Conservation (phyloP, 164 flowering plant genomes). For the Sextonia rubra region DNA sequence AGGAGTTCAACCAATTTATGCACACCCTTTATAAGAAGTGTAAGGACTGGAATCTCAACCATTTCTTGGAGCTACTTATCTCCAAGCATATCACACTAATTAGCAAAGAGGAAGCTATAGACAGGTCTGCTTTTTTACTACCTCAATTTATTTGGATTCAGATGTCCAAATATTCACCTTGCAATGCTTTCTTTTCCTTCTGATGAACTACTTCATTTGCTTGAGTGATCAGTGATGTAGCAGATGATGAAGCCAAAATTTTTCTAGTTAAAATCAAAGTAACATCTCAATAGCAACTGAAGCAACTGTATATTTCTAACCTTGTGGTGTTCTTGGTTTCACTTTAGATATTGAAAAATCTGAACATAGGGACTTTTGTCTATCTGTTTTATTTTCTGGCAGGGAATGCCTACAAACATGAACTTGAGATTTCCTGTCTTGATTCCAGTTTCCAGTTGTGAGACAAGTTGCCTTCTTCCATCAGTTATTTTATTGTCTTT, state of each 20-base stretch:
- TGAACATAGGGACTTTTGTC: not conserved
- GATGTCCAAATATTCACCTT: slow-evolving; percentile 2
- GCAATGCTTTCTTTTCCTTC: not conserved
- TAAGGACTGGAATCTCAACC: slow-evolving; percentile 31
- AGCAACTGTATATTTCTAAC: not conserved
- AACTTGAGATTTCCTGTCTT: too few relatives aligned
- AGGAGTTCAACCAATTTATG: slow-evolving; percentile 72
- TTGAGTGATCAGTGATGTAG: slow-evolving; percentile 46
- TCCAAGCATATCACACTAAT: slow-evolving; percentile 49
- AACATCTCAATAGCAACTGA: slow-evolving; percentile 3
- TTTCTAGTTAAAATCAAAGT: slow-evolving; percentile 28
- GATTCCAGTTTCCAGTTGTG: too few relatives aligned
- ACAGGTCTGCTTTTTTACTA: slow-evolving; percentile 50
- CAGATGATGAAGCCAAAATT: slow-evolving; percentile 47
- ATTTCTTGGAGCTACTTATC: slow-evolving; percentile 48
- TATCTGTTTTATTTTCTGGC: not conserved
- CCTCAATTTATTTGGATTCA: not conserved
- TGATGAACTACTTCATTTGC: not conserved
- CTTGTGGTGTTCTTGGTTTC: not conserved
- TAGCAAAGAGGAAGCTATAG: slow-evolving; percentile 65
- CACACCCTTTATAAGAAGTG: slow-evolving; percentile 40
- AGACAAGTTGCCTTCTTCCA: not conserved
- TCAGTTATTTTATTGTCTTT: not conserved
- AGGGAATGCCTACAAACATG: not conserved
- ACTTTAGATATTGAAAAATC: not conserved